Evolutionary conservation across 2,329 filamentous ascomycete species (phyloP).

Genomic region (Diaporthe citriasiana): DNA sequence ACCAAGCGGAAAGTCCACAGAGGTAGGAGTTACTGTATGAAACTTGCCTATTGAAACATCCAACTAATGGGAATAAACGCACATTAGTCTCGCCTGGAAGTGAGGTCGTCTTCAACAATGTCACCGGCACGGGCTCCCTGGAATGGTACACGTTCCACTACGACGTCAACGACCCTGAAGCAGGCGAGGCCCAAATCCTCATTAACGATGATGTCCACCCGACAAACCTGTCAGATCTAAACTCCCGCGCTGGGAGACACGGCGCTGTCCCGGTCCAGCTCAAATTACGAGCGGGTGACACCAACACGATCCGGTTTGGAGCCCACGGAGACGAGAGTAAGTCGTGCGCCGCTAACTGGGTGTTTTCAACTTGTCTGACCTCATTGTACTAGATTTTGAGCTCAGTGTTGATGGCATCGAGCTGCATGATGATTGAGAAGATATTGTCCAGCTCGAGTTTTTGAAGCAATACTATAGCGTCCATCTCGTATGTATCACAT

Average conservation of each 20-base stretch:
- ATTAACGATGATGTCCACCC: conserved; percentile 52
- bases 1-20: conserved; percentile 33
- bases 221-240: conserved; percentile 54
- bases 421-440: conserved; percentile 44
- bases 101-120: conserved; percentile 53
- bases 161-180: conserved; percentile 50
- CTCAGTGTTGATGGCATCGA: conserved; percentile 46
- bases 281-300: conserved; percentile 48
- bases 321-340: conserved; percentile 46
- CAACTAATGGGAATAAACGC: not conserved
- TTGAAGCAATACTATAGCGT: not conserved
- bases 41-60: not conserved
- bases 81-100: conserved; percentile 45
- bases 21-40: not conserved
- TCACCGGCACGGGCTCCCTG: conserved; percentile 52
- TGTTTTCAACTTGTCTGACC: not conserved
- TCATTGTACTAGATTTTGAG: conserved; percentile 42
- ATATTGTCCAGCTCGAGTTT: accelerated
- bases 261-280: conserved; percentile 53
- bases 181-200: conserved; percentile 52
- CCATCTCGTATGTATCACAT: too few species aligned
- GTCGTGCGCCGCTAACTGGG: not conserved
- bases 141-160: conserved; percentile 57
- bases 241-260: conserved; percentile 54
- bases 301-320: conserved; percentile 55